Conservation (phyloP, 495 filamentous ascomycete species). For the Paragyromitra xinjiangensis region DNA sequence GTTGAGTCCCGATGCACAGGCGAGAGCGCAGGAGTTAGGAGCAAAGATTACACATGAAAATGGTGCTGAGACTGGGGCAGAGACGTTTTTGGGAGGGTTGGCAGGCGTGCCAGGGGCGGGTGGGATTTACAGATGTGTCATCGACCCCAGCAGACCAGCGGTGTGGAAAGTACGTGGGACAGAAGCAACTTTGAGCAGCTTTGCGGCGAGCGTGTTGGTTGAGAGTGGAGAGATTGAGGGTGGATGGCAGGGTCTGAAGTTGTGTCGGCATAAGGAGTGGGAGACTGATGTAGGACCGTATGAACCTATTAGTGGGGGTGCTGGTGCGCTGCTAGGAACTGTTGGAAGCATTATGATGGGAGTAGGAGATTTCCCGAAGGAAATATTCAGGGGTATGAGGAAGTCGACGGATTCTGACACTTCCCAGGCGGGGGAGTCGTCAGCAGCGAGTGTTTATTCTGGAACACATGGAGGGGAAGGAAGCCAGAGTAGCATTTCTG, state of each 20-base stretch:
- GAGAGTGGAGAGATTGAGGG: conserved; percentile 67
- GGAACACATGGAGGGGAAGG: not conserved
- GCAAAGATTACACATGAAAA: conserved; percentile 67
- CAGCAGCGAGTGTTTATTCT: not conserved
- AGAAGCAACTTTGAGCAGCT: conserved; percentile 67
- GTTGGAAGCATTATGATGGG: conserved; percentile 76
- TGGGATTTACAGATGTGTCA: conserved; percentile 66
- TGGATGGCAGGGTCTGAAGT: conserved; percentile 71
- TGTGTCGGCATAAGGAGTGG: conserved; percentile 75
- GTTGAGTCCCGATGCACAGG: conserved; percentile 68
- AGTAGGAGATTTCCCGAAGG: conserved; percentile 79
- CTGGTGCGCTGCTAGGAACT: conserved; percentile 66
- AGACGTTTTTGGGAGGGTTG: conserved; percentile 73
- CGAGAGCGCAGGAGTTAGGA: conserved; percentile 65
- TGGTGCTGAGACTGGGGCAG: conserved; percentile 75
- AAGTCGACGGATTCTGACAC: conserved; percentile 22
- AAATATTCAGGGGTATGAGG: conserved; percentile 67
- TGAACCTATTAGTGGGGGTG: conserved; percentile 73
- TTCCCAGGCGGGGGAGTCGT: conserved; percentile 16
- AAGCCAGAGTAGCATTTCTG: not conserved
- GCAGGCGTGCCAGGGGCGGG: conserved; percentile 69
- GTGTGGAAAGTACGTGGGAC: conserved; percentile 71
- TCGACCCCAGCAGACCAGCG: conserved; percentile 70
- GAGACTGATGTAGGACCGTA: conserved; percentile 78
- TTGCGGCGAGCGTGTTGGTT: conserved; percentile 73